Base-by-base conservation (phyloP, 2,329 filamentous ascomycete species). In the Ceratocystis cacaofunesta region DNA sequence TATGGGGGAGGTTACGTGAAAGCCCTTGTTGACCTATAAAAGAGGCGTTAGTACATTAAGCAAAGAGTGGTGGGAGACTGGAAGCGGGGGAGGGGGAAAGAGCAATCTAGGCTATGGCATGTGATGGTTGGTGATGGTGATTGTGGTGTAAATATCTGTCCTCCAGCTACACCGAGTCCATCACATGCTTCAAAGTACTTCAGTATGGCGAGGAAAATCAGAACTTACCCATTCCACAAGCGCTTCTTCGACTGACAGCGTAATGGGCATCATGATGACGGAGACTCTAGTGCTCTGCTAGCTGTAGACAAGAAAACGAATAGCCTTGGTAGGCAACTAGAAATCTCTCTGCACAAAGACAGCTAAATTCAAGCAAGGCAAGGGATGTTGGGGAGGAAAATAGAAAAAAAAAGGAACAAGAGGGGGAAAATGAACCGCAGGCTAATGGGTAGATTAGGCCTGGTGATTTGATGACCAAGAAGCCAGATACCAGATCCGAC, bases 1-100 rank as follows among this genome's bases (percentile, higher is more conserved):
- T 71, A 78, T 78, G 68, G 76, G 74, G 46, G 75, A 72, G 48
- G 78, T 75, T 62, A 80, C 73, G 36, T 77, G 71, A 68, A 80
- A 81, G 6, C 79, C 71, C 68, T 72, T 70, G 63, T 75, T 74
- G 66, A 72, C 71, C 74, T 75, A 55, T 36, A 58, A 69, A 50
- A 58, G 32, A 58, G 8, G 30, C 2, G 22, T 62, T 65, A 63
- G 52, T 32, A 55, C 52, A 22, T 3, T 4, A 36, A 7, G 12
- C 8, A 36, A 10, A 36, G 3, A 32, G 25, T 10, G 22, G 22
- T 52, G 22, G 48, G 10, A 52, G 32, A 22, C 55, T 19, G 41
- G 17, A 19, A 15, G 17, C n/a, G 48, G 15, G 28, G n/a, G 48
- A 17, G 46, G 32, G 28, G 28, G 28, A 32, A 19, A 28, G 30